Conservation (phyloP, 2,329 filamentous ascomycete genomes). For the Trichophaea hybrida region DNA sequence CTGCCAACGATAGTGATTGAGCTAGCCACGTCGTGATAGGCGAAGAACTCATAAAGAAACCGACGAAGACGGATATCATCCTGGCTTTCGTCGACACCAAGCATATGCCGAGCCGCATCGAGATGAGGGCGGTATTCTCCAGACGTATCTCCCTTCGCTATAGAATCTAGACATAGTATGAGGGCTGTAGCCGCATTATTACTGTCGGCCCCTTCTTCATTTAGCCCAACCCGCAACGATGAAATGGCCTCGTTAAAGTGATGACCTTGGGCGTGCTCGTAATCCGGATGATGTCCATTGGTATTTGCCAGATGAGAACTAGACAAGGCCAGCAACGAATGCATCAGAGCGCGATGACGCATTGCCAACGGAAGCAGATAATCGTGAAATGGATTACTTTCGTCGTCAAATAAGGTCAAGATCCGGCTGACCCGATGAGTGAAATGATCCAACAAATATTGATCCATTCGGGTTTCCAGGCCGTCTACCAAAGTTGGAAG, state of each 20-base stretch:
- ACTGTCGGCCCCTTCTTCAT: slow-evolving; percentile 9
- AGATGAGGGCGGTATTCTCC: slow-evolving; percentile 72
- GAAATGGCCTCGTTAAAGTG: slow-evolving; percentile 34
- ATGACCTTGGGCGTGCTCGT: slow-evolving; percentile 41
- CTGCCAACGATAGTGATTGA: slow-evolving; percentile 39
- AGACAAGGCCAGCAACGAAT: slow-evolving; percentile 71
- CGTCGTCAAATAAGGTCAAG: slow-evolving; percentile 66
- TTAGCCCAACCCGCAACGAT: slow-evolving; percentile 15
- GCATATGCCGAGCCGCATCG: slow-evolving; percentile 56
- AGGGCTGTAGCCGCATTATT: slow-evolving; percentile 39
- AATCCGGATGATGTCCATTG: slow-evolving; percentile 32
- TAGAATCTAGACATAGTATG: slow-evolving; percentile 46
- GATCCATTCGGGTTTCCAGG: slow-evolving; percentile 65
- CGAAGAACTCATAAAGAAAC: slow-evolving; percentile 58
- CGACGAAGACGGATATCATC: slow-evolving; percentile 28
- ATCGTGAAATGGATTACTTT: slow-evolving; percentile 72
- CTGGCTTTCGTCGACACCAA: slow-evolving; percentile 31
- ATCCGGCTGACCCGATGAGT: slow-evolving; percentile 64
- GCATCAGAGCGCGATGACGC: slow-evolving; percentile 70
- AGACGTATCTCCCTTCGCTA: slow-evolving; percentile 44
- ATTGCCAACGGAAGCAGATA: slow-evolving; percentile 71
- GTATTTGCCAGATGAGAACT: slow-evolving; percentile 55
- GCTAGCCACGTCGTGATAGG: slow-evolving; percentile 57
- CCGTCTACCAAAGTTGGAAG: slow-evolving; percentile 51
- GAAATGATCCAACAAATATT: slow-evolving; percentile 71